These are phyloP conservation scores for Helotiales sp. DNA, from an alignment of 2,329 filamentous ascomycete genomes.

Conservation along the genomic window DNA sequence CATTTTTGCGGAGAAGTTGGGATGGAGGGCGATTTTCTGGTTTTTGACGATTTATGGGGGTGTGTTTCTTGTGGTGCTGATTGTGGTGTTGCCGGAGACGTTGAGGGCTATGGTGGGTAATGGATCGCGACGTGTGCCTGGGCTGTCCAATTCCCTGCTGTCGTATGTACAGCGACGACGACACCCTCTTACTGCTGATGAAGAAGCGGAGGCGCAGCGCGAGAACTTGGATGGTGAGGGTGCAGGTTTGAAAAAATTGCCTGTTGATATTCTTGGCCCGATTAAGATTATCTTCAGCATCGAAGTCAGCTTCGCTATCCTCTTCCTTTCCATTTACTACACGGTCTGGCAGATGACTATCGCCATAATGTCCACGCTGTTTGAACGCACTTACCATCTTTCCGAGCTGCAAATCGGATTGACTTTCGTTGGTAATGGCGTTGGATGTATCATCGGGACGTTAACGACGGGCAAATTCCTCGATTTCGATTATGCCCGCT, in stretches of 20 bases:
- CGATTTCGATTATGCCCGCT: slow-evolving; percentile 70
- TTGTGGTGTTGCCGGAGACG: slow-evolving; percentile 53
- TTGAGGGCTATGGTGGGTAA: slow-evolving; percentile 46
- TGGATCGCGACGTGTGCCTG: slow-evolving; percentile 37
- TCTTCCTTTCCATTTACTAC: slow-evolving; percentile 39
- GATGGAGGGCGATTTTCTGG: slow-evolving; percentile 58
- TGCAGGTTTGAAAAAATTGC: slow-evolving; percentile 27
- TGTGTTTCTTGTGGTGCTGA: slow-evolving; percentile 44
- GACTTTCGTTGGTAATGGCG: slow-evolving; percentile 49
- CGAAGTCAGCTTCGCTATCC: slow-evolving; percentile 35
- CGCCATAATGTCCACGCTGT: slow-evolving; percentile 36
- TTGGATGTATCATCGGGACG: slow-evolving; percentile 53
- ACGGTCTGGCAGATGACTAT: slow-evolving; percentile 41
- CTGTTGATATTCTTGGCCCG: slow-evolving; percentile 34
- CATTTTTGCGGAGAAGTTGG: slow-evolving; percentile 49
- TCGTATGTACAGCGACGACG: slow-evolving; percentile 26
- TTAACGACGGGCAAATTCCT: slow-evolving; percentile 58
- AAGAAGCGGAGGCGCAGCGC: background rate
- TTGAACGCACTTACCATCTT: slow-evolving; percentile 34
- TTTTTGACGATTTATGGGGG: slow-evolving; percentile 54
- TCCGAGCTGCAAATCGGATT: slow-evolving; percentile 38
- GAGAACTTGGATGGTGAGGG: too few relatives aligned
- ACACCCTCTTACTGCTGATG: slow-evolving; percentile 4
- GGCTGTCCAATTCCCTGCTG: slow-evolving; percentile 27
- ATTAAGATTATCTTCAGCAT: slow-evolving; percentile 36